phyloP scores from a whole-genome alignment of 257 asterid species.

The Ilex aquifolium region DNA sequence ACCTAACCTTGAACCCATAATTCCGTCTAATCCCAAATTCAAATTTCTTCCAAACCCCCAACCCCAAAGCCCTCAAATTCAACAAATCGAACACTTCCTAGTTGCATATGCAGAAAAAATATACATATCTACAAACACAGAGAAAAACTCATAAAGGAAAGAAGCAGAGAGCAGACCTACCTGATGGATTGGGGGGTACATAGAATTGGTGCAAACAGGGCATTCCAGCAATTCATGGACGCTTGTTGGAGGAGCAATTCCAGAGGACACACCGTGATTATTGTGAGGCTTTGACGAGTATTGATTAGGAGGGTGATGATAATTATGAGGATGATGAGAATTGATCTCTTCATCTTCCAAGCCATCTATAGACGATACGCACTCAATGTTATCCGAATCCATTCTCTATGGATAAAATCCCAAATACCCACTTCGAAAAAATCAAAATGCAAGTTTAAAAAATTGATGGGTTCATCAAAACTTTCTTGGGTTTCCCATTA shows the following conservation, averaged over 20 bases:
- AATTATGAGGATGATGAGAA: slow-evolving; percentile 24
- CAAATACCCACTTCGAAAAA: slow-evolving; percentile 21
- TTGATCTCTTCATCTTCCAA: slow-evolving; percentile 67
- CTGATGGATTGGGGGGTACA: slow-evolving; percentile 96
- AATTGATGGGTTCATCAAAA: background rate
- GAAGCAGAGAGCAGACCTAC: slow-evolving; percentile 23
- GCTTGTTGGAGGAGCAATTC: slow-evolving; percentile 55
- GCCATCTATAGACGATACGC: slow-evolving; percentile 62
- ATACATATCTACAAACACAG: too few species aligned
- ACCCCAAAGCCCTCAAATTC: too few species aligned
- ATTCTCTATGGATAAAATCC: slow-evolving; percentile 21
- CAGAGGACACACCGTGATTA: slow-evolving; percentile 29
- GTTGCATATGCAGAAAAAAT: too few species aligned
- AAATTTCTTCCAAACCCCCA: too few species aligned
- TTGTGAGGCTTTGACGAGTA: slow-evolving; percentile 40
- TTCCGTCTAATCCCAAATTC: too few species aligned
- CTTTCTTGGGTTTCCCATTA: slow-evolving; percentile 3
- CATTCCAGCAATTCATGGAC: slow-evolving; percentile 89
- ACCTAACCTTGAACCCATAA: too few species aligned
- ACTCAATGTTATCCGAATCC: slow-evolving; percentile 70
- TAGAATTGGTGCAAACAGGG: slow-evolving; percentile 87
- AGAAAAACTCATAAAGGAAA: background rate
- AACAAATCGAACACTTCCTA: too few species aligned
- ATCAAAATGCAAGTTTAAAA: slow-evolving; percentile 8
- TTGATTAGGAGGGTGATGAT: slow-evolving; percentile 26